Evolutionary conservation across 192 early-diverging fungal genomes (phyloP), one percentile per base, ranked within the genome.

Genomic region (Podila epigama): DNA sequence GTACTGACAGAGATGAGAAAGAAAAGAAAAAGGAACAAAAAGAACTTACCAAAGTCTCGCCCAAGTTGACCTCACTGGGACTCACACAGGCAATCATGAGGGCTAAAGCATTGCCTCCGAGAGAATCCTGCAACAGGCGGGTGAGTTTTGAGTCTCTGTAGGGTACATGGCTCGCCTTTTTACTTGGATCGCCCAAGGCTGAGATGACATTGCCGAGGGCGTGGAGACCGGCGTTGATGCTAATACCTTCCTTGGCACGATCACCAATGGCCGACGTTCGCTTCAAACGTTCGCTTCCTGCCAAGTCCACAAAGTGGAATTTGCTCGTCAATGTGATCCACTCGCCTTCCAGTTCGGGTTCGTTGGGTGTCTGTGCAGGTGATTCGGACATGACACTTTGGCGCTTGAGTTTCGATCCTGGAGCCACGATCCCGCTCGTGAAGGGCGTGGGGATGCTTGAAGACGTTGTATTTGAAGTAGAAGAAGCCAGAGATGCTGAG

Each of bases 291-390:
- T 99, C 98, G 51, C 94, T 96, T 32, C 98, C 98, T 22, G 98
- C 98, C 80, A 99, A 82, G 84, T 99, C 98, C 15, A 99, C 98
- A 86, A 99, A 99, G 75, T 97, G 94, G 60, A 99, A 95, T 81
- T 98, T 99, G 33, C 94, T 95, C 6, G 84, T 85, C 15, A 94
- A 75, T 5, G 84, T 81, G 16, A 92, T 68, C 72, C 84, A 84
- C 54, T 89, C 89, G 10, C 82, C 89, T 28, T 85, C 82, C 15
- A 81, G 79, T 32, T 70, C 70, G 5, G 58, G 57, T 25, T 73
- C 39, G 9, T 58, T 50, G 2, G 36, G 27, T 68, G 4, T 42
- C 25, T 41, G 40, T 36, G 33, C 28, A 32, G 8, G 68, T 63
- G 36, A 70, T 22, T 66, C 65, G 1, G 40, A 20, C 54, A 75